Base-by-base conservation (phyloP, 2,329 filamentous ascomycete genomes). In the Talaromyces sp. region DNA sequence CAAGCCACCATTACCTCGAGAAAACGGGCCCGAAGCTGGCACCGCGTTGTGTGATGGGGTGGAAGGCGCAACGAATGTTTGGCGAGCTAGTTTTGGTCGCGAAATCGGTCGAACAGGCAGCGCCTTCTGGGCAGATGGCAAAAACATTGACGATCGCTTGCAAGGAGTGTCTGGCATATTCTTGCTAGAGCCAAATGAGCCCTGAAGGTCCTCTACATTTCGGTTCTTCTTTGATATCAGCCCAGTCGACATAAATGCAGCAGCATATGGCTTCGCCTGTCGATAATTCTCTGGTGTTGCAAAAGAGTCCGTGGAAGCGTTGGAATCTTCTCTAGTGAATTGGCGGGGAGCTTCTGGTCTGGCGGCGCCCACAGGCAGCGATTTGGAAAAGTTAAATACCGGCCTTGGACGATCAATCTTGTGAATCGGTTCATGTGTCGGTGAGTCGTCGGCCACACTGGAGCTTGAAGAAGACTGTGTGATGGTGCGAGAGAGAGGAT, bases 221-320 rank as follows among this genome's bases (percentile, higher is more conserved):
- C 91, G 89, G 73, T 95, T 96, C 77, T 96, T 91, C 80, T 99
- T 99, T 11, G 95, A 97, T 62, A 99, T 90, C 33, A 99, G 82
- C 1, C 94, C 93, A 0, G 95, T 98, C 1, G 95, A 98, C 83
- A 92, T 93, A 78, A 97, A 97, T 7, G 93, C 93, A 47, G 90
- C 88, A 37, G 91, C 89, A 64, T 91, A 85, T 25, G 93, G 90
- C 73, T 89, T 92, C 8, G 87, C 90, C 60, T 87, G 83, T 77
- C 92, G 93, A 79, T 91, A 95, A 63, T 86, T 87, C 62, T 89
- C 85, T 0, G 92, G 92, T 0, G 92, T 96, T 37, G 89, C 89
- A 69, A 92, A 89, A 25, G 83, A 84, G 22, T 82, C 83, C 2
- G 80, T 75, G 3, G 81, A 81, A 13, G 76, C 77, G n/a, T 76